Base-by-base conservation (phyloP, 805 yeast genomes). In the Candida piceae region DNA sequence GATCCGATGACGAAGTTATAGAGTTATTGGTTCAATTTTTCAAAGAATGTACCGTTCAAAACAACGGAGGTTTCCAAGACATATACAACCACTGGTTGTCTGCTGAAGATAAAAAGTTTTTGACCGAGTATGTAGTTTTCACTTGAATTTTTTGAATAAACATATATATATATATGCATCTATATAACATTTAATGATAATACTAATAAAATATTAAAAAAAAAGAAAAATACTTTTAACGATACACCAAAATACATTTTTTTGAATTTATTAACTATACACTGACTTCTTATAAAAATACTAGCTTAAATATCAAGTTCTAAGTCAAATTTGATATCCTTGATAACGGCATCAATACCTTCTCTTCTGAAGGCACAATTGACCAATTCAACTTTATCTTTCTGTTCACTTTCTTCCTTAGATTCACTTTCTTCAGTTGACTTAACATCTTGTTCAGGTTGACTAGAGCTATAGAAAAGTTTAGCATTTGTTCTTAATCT, bases 401-500 rank as follows among this genome's bases (percentile, higher is more conserved):
- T 72, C 35, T 59, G 62, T 17, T 61, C 64, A 19, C 64, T 68
- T 16, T 58, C 58, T 33, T 57, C 57, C 21, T 58, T 62, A 26
- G 56, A 62, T 35, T 68, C 70, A 40, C 69, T 69, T 36, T 66
- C 68, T 34, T 66, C 65, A 6, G n/a, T n/a, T n/a, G n/a, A n/a
- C n/a, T 77, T 80, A 38, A 74, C 72, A 23, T 65, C 70, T 38
- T 75, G 66, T 3, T 80, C 83, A 57, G 69, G 72, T 42, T 70
- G 73, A 4, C 40, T 48, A 37, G 74, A 73, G 39, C 70, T 67
- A 53, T 88, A 87, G 61, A 86, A 90, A 42, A 86, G 77, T 52
- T 85, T 76, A 1, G 97, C 85, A 43, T 79, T 83, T 1, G 97
- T 90, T 57, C 85, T 82, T 55, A 93, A 73, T 58, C 97, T 78